Base-by-base conservation (phyloP, 2,329 filamentous ascomycete genomes). In the Beauveria varroae region DNA sequence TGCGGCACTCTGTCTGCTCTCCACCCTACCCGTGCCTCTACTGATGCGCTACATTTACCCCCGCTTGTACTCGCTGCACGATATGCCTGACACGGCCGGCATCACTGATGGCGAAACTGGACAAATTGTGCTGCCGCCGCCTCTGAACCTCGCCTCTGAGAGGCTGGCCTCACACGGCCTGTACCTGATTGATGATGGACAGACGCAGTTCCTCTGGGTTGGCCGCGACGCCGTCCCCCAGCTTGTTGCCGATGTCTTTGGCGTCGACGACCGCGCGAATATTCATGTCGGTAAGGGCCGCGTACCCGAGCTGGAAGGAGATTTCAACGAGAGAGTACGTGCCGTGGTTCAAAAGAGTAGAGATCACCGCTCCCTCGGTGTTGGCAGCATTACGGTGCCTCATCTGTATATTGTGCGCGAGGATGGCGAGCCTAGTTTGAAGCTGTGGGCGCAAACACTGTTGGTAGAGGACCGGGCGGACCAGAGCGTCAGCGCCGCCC, bases 181-280 rank as follows among this genome's bases (percentile, higher is more conserved):
- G 20, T 99, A 99, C 75, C 83, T 99, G 62, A 95, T 99, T 68
- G 95, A 99, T 69, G 95, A 99, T 70, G 93, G 93, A 3, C 93
- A 97, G 75, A 97, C 91, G 6, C 95, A 99, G 73, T 99, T 99
- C 82, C 77, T 99, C 53, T 99, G 95, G 95, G 83, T 98, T 22
- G 95, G 95, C 16, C 87, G 93, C 41, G 93, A 99, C 67, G 89
- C 93, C 1, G 91, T 99, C 30, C 91, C 92, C 1, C 91, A 96
- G 71, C 82, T 99, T 37, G 80, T 98, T 46, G 76, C 83, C 57
- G 95, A 99, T 69, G 93, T 98, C 6, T 99, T 99, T 72, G 93
- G 92, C 26, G 82, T 95, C 12, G 81, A 88, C 51, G 93, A 97
- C 75, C 87, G 90, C 71, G 87, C 86, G 44, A 88, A 91, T 71